Evolutionary conservation across 768 basidiomycete species (phyloP).

Genomic region (Suillus ampliporus): DNA sequence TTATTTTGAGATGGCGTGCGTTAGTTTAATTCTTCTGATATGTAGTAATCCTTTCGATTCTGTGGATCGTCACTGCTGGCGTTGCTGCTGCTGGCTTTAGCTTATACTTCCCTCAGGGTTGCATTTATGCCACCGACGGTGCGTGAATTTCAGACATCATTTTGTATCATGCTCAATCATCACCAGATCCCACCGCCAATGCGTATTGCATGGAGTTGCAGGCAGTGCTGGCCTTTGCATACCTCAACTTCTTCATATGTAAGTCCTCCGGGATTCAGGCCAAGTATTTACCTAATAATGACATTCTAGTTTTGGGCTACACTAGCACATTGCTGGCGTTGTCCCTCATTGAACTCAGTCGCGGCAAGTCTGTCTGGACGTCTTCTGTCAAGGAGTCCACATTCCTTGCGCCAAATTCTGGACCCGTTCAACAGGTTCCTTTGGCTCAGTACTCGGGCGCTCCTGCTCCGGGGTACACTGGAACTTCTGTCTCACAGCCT

Average conservation of each 20-base stretch:
- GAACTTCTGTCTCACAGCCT: constrained; percentile 10
- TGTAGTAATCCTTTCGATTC: constrained; percentile 39
- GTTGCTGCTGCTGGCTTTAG: constrained; percentile 22
- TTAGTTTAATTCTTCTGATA: not conserved
- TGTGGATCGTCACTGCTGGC: constrained; percentile 46
- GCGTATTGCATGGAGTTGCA: constrained; percentile 35
- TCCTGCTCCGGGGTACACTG: constrained; percentile 12
- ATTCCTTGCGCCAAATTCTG: constrained; percentile 22
- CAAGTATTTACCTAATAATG: not conserved
- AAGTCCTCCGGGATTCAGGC: constrained; percentile 12
- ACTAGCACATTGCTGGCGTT: constrained; percentile 27
- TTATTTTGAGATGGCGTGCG: not conserved
- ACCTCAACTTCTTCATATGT: constrained; percentile 43
- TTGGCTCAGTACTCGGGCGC: constrained; percentile 23
- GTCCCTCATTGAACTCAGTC: constrained; percentile 29
- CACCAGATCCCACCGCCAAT: constrained; percentile 16
- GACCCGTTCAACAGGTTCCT: constrained; percentile 17
- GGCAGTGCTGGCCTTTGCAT: constrained; percentile 42
- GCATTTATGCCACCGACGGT: constrained; percentile 17
- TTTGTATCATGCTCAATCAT: constrained; percentile 7
- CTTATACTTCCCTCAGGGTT: constrained; percentile 17
- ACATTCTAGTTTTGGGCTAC: constrained; percentile 40
- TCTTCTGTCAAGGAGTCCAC: constrained; percentile 37
- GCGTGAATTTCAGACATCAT: not conserved
- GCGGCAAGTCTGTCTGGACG: constrained; percentile 40